These are phyloP conservation scores for Podaxis sp. DNA, from an alignment of 768 basidiomycete genomes.

Conservation along the genomic window DNA sequence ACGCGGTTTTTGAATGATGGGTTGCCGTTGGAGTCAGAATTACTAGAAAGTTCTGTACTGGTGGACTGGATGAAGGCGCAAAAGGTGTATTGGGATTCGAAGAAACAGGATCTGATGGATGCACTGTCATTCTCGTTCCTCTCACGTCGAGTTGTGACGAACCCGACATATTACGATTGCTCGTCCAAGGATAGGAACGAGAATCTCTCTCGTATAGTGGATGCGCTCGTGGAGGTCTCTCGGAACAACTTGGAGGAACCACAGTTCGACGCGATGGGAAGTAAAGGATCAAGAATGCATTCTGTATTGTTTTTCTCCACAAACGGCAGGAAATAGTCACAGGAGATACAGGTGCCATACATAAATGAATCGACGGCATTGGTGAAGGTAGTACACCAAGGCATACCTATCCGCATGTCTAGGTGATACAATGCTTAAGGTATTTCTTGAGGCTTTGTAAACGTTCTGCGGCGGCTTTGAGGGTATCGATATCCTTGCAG, in stretches of 20 bases:
- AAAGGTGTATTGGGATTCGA: slow-evolving; percentile 15
- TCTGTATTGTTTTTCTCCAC: background rate
- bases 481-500: slow-evolving; percentile 91
- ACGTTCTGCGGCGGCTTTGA: slow-evolving; percentile 78
- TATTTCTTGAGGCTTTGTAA: slow-evolving; percentile 71
- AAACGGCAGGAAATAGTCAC: background rate
- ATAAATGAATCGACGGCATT: background rate
- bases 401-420: background rate
- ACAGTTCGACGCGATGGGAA: background rate
- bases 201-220: slow-evolving; percentile 67
- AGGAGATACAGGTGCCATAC: background rate
- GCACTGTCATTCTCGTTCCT: slow-evolving; percentile 80
- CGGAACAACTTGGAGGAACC: background rate
- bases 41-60: slow-evolving; percentile 50
- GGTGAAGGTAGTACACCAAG: background rate
- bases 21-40: slow-evolving; percentile 80
- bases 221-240: slow-evolving; percentile 33
- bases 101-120: slow-evolving; percentile 71
- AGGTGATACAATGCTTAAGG: slow-evolving; percentile 23
- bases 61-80: slow-evolving; percentile 21
- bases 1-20: slow-evolving; percentile 85
- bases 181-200: slow-evolving; percentile 39
- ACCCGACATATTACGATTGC: slow-evolving; percentile 83
- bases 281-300: background rate
- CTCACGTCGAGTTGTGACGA: slow-evolving; percentile 61